Evolutionary conservation across 192 early-diverging fungal species (phyloP), one percentile per base, ranked within the genome.

Genomic region (Umbelopsis vinacea): DNA sequence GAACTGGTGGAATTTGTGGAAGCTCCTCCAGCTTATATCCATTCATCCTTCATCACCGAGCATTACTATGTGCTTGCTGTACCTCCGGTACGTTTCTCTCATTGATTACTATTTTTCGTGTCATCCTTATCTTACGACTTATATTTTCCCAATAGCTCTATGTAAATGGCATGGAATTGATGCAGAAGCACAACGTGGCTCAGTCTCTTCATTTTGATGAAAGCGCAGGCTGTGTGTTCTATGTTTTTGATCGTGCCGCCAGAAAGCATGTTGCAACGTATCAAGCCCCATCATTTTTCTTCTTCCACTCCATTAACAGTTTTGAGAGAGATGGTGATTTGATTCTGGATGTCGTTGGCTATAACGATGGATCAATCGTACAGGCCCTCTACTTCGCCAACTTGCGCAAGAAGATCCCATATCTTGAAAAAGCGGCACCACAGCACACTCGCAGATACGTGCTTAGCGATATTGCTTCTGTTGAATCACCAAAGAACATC

Each of bases 291-390:
- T 50, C 84, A 17, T 83, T 72, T 53, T 88, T 81, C 38, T 74
- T 79, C 54, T 85, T 86, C 78, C 86, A 88, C 71, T 69, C 74
- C 33, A 52, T 86, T 68, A 86, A 88, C 70, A 77, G 79, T 4
- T 88, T 57, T 37, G 86, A 88, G 22, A 81, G 80, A 4, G 81
- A 66, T 23, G 83, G 77, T 66, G 82, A 76, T 40, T 40, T 81
- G 22, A 43, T 75, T 24, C 26, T 86, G 19, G 84, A 86, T 52
- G 52, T 84, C 38, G 60, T 75, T 19, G 54, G 72, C 8, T 77
- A 79, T 72, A 73, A 84, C 60, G 80, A 76, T 71, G 55, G 35
- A 29, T 24, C 35, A 43, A 8, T 67, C 6, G 52, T 71, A 8
- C 10, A 63, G n/a, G 12, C 14, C 17, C 0, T 63, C 15, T 63